Base-by-base conservation (phyloP, 1,139 yeast genomes). In the Yamadazyma dendronema region DNA sequence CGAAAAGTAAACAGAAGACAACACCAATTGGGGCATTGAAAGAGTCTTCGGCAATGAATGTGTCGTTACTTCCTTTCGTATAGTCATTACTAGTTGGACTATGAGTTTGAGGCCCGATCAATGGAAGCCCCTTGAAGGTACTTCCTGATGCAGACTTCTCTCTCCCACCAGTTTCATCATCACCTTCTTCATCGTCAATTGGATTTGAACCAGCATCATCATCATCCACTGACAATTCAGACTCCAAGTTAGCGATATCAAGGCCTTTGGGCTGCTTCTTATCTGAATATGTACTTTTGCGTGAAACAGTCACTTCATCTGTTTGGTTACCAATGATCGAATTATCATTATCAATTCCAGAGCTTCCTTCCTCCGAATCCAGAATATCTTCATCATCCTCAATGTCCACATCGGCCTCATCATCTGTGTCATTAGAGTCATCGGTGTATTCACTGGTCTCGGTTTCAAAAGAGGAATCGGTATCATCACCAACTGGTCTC, bases 21-120 rank as follows among this genome's bases (percentile, higher is more conserved):
- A 81, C 86, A 2, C 97, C 97, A 17, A 89, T 52, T 0, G 98
- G 97, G 0, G 90, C 96, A 35, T 68, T 61, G 31, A 86, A 57
- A 0, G 65, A 62, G 27, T 81, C 88, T 23, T 83, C 84, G 8
- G 72, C 58, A 33, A 90, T 72, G 33, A 79, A 69, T 2, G 79
- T 77, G 42, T 90, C 96, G 16, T 71, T 74, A 3, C 78, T 57
- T 24, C 73, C 77, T 39, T 77, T 72, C 5, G 66, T 66, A 53
- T 80, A 80, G 8, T 60, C 66, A 26, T 54, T 49, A 1, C 55
- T 56, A 0, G 73, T 67, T 2, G 73, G 63, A 2, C 53, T 57
- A 43, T 72, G 76, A 1, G 64, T 54, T 22, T 50, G 35, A 0
- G 76, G 75, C 0, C 75, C 76, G 10, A 60, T 53, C 2, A 56